Percentiles rank a stretch among this genome's conserved stretches.
Conservation (phyloP, 2,329 filamentous ascomycete species). For the Penicillium sp. region DNA sequence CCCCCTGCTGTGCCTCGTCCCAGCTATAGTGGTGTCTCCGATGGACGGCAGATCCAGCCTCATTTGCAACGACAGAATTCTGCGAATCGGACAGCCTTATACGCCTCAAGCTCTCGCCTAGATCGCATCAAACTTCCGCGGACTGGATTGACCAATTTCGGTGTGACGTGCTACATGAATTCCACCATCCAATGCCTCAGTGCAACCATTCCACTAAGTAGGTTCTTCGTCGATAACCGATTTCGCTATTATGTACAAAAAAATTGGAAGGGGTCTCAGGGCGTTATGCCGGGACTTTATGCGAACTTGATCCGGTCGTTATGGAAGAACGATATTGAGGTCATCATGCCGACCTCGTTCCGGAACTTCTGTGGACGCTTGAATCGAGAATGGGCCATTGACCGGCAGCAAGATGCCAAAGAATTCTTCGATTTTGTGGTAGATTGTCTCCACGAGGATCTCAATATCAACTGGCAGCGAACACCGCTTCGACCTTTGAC, state of each 20-base stretch:
- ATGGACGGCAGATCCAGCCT: slow-evolving; percentile 51
- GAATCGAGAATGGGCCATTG: slow-evolving; percentile 67
- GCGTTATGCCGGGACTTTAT: slow-evolving; percentile 60
- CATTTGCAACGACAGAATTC: slow-evolving; percentile 46
- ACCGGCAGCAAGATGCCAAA: slow-evolving; percentile 82
- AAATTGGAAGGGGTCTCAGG: slow-evolving; percentile 65
- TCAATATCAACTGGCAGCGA: slow-evolving; percentile 66
- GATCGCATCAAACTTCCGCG: slow-evolving; percentile 53
- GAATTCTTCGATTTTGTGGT: slow-evolving; percentile 85
- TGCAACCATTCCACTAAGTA: slow-evolving; percentile 62
- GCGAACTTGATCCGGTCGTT: slow-evolving; percentile 60
- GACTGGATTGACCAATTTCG: slow-evolving; percentile 76
- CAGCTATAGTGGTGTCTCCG: slow-evolving; percentile 79
- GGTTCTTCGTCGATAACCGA: slow-evolving; percentile 63
- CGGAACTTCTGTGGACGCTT: slow-evolving; percentile 63
- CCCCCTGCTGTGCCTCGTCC: slow-evolving; percentile 64
- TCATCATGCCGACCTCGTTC: slow-evolving; percentile 59
- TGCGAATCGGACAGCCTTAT: slow-evolving; percentile 43
- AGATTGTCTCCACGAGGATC: slow-evolving; percentile 79
- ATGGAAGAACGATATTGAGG: slow-evolving; percentile 58
- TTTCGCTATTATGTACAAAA: slow-evolving; percentile 59
- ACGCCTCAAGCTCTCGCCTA: slow-evolving; percentile 41
- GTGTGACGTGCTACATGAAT: slow-evolving; percentile 88
- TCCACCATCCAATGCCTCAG: slow-evolving; percentile 81
- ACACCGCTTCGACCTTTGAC: slow-evolving; percentile 58